Evolutionary conservation across 805 yeast species (phyloP), one percentile per base, ranked within the genome.

Genomic region (Isabelozyma rhagii): DNA sequence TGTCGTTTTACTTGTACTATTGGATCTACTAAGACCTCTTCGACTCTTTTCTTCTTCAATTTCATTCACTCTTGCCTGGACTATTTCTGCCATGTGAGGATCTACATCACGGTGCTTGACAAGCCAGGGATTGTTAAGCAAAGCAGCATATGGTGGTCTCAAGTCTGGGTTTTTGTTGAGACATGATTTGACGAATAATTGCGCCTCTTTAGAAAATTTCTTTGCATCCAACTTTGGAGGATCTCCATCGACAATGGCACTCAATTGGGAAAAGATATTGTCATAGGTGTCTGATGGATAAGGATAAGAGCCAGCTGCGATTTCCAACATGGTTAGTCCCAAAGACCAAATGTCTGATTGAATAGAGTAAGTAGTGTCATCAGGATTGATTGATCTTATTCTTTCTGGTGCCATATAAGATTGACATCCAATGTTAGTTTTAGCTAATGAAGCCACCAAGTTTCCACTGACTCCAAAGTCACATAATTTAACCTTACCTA

Each of bases 381-480:
- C 91, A 1, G 91, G 93, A 54, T 74, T 83, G 52, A 79, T 60
- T 0, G 88, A 81, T 61, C 85, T 84, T 58, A 94, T 94, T 62
- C 99, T 80, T 65, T 93, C 99, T 1, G 99, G 99, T 1, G 98
- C 98, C 98, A 94, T 94, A 68, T 93, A 93, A 1, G 96, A 87
- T 69, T 94, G 99, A 69, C 99, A 93, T 4, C 99, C 99, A 56
- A 93, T 90, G 59, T 94, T 93, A 0, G 99, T 93, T 60, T 90
- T 84, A 13, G 98, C 98, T 59, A 93, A 76, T 0, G 97, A 89
- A 2, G 97, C 97, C 18, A 94, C 98, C 53, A 93, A 73, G 62
- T 93, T 93, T 15, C 98, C 98, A 47, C 91, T 82, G 18, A 93
- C 99, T 47, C 99, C 99, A 68, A 93, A 93, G 70, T 93, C 99